Conservation (phyloP, 305 asterid genomes). For the Fraxinus velutina region DNA sequence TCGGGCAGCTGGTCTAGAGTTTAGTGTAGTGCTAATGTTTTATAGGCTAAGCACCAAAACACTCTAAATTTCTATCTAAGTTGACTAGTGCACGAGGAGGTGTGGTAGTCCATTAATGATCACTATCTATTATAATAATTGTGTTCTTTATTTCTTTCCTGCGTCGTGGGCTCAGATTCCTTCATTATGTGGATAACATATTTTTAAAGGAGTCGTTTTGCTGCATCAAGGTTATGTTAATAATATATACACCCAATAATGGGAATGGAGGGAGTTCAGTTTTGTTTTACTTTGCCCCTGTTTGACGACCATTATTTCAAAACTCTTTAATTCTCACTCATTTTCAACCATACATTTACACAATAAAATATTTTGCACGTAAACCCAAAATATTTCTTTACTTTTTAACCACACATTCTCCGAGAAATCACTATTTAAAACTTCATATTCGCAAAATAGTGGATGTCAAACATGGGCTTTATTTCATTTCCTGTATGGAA, state of each 20-base stretch:
- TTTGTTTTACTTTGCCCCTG: not conserved
- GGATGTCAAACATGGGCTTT: too few relatives aligned
- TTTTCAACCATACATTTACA: too few relatives aligned
- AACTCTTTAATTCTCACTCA: too few relatives aligned
- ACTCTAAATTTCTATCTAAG: not conserved
- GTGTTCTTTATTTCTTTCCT: not conserved
- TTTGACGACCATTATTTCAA: too few relatives aligned
- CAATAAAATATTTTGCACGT: too few relatives aligned
- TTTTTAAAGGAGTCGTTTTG: not conserved
- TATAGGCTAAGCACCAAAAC: not conserved
- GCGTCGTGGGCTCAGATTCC: not conserved
- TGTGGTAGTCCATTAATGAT: not conserved
- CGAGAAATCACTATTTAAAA: too few relatives aligned
- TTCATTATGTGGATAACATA: not conserved
- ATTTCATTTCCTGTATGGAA: not conserved
- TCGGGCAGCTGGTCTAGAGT: not conserved
- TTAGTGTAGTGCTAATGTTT: not conserved
- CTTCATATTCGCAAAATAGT: too few relatives aligned
- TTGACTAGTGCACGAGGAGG: not conserved
- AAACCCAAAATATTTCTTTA: too few relatives aligned
- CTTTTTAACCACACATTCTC: too few relatives aligned
- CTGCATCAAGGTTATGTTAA: not conserved
- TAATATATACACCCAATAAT: not conserved
- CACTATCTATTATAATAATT: not conserved
- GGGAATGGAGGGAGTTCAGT: not conserved